Evolutionary conservation across 225 moss, liverwort and hornwort genomes (phyloP), one percentile per base, ranked within the genome.

Genomic region (Neckera pumila): DNA sequence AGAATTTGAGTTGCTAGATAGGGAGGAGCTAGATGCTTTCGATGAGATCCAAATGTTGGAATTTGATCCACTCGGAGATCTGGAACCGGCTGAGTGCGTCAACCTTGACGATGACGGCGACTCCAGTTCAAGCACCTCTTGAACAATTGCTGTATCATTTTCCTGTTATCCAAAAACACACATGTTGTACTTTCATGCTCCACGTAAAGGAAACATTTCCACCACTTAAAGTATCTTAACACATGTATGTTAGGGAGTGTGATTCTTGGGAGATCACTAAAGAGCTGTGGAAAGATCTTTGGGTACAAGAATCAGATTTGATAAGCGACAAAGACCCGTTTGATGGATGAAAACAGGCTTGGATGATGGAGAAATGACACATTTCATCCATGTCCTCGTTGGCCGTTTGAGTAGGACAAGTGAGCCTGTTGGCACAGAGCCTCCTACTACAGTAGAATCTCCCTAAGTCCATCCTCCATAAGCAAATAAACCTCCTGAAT

Each of bases 1-100:
- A 33, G 81, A 84, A 36, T 77, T 51, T 49, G 59, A 21, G 75
- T 81, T 87, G 43, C 56, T 61, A 38, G 88, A 42, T 45, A 73
- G 75, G 45, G 83, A 79, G 22, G 82, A 79, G 36, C 60, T 83
- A 9, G 90, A 85, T 43, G 64, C 85, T 84, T 87, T 78, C 19
- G 85, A 89, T 40, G 91, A 54, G 84, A 91, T 93, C 74, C 90
- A 88, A 88, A 66, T 92, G 67, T 70, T 91, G 54, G 92, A 92
- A 63, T 88, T 81, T 51, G 84, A 90, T 85, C 91, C 91, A 45
- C 76, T 89, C 14, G 89, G 60, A 78, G 78, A 88, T 79, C 33
- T 82, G 53, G 86, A 78, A 70, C 82, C 92, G 34, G 40, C 86
- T 69, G 66, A 76, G 42, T 86, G 79, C 69, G 86, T 92, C 82